A percentile compares a stretch with the other conserved stretches of the same genome.
Conservation (phyloP, 805 yeast genomes). For the Candida insectorum region DNA sequence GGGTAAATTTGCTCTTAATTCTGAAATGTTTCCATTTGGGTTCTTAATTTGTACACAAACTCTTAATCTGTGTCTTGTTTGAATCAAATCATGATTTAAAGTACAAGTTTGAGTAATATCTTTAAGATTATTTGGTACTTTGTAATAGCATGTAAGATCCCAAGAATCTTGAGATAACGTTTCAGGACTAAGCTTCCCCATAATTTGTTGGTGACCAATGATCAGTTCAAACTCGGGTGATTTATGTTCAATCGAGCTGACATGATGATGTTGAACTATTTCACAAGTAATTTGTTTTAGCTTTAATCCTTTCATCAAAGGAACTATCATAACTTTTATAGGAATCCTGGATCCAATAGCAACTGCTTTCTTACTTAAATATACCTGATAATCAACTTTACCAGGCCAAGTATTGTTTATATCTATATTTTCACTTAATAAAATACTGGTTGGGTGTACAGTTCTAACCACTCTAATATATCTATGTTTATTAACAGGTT, state of each 20-base stretch:
- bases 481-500: slow-evolving; percentile 28
- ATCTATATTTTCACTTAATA: slow-evolving; percentile 41
- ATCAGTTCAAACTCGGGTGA: slow-evolving; percentile 41
- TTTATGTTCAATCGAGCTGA: slow-evolving; percentile 29
- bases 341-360: slow-evolving; percentile 46
- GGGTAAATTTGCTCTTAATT: slow-evolving; percentile 51
- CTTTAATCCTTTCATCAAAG: slow-evolving; percentile 43
- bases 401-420: slow-evolving; percentile 52
- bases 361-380: slow-evolving; percentile 39
- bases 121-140: slow-evolving; percentile 37
- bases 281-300: slow-evolving; percentile 21
- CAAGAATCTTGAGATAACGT: slow-evolving; percentile 37
- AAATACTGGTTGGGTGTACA: slow-evolving; percentile 36
- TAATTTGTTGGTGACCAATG: slow-evolving; percentile 22
- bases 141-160: slow-evolving; percentile 40
- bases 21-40: slow-evolving; percentile 49
- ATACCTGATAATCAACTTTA: slow-evolving; percentile 48
- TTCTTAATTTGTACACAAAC: slow-evolving; percentile 44
- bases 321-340: slow-evolving; percentile 42
- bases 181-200: slow-evolving; percentile 7
- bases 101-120: slow-evolving; percentile 44
- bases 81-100: slow-evolving; percentile 36
- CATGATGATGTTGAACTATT: slow-evolving; percentile 30
- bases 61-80: slow-evolving; percentile 44
- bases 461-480: slow-evolving; percentile 45